Base-by-base conservation (phyloP, 108 stramenopile species). In the Conticribra guillardii region DNA sequence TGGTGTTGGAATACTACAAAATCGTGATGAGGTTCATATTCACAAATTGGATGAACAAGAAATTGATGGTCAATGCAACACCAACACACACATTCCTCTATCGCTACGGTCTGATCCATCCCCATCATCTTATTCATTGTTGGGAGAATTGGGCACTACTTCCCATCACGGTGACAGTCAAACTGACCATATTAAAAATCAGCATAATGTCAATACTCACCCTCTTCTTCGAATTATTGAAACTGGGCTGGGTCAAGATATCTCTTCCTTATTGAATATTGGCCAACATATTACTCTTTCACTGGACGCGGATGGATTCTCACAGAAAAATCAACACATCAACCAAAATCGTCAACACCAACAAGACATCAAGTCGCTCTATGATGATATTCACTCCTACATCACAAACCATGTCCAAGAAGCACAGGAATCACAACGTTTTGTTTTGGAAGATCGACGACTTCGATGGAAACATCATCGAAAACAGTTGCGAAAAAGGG, bases 271-370 rank as follows among this genome's bases (percentile, higher is more conserved):
- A 3, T 91, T 94, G 70, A 87, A 89, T 19, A 85, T 94, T 49
- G 93, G 93, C 41, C 93, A 94, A 59, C 90, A 94, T 76, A 87
- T 94, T 34, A 89, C 90, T 17, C 80, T 93, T 33, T 64, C 81
- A 16, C 80, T 83, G 58, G 66, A 67, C 5, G 37, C 54, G n/a
- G 34, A 18, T 19, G 50, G 8, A 24, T 32, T 22, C 19, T 37
- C 62, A 30, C 23, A 31, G 11, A 3, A 33, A 21, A 34, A 33
- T 37, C 18, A 27, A 11, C 46, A 46, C 46, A 49, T 52, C n/a
- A 16, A 49, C 22, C 22, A 54, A n/a, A n/a, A 15, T 51, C 19
- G 22, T 3, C 3, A 4, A 1, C 29, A 45, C 49, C 34, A 61
- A 31, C 29, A 58, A 21, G 76, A 70, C 21, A 59, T 77, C 59